phyloP scores from a whole-genome alignment of 2,329 filamentous ascomycete genomes.

The Cyphellophora europaea region DNA sequence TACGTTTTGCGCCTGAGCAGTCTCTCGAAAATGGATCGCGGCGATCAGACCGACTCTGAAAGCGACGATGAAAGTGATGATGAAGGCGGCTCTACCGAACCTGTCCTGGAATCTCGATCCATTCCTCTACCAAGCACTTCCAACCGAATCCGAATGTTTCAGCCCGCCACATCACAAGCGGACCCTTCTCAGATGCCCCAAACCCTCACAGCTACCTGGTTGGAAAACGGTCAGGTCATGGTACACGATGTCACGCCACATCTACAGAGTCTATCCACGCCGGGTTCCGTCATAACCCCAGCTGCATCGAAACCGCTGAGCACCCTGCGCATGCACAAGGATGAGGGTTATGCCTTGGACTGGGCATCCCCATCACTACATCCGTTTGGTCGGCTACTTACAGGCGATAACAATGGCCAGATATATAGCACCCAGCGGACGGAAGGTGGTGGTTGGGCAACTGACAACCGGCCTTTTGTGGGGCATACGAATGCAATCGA shows the following conservation, averaged over 20 bases:
- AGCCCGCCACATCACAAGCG: constrained; percentile 53
- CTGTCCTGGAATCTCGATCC: constrained; percentile 84
- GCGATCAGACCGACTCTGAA: constrained; percentile 59
- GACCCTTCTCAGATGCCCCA: constrained; percentile 64
- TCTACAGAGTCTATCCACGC: constrained; percentile 79
- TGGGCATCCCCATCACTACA: constrained; percentile 67
- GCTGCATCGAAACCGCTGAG: constrained; percentile 81
- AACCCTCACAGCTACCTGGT: constrained; percentile 84
- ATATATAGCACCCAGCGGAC: constrained; percentile 84
- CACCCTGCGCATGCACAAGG: constrained; percentile 82
- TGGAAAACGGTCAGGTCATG: constrained; percentile 71
- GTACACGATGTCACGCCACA: constrained; percentile 94
- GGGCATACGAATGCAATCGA: constrained; percentile 82
- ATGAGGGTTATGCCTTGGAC: constrained; percentile 92
- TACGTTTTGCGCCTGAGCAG: constrained; percentile 96
- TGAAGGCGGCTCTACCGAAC: constrained; percentile 61
- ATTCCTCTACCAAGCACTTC: constrained; percentile 82
- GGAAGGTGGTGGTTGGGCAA: constrained; percentile 81
- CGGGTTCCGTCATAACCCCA: constrained; percentile 68
- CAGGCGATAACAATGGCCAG: constrained; percentile 80
- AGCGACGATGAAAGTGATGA: constrained; percentile 62
- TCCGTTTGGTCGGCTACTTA: constrained; percentile 74
- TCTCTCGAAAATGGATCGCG: constrained; percentile 74
- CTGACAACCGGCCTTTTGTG: constrained; percentile 71
- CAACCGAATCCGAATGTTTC: constrained; percentile 85